Evolutionary conservation across 2,329 filamentous ascomycete genomes (phyloP).

Genomic region (Fusarium mangiferae): DNA sequence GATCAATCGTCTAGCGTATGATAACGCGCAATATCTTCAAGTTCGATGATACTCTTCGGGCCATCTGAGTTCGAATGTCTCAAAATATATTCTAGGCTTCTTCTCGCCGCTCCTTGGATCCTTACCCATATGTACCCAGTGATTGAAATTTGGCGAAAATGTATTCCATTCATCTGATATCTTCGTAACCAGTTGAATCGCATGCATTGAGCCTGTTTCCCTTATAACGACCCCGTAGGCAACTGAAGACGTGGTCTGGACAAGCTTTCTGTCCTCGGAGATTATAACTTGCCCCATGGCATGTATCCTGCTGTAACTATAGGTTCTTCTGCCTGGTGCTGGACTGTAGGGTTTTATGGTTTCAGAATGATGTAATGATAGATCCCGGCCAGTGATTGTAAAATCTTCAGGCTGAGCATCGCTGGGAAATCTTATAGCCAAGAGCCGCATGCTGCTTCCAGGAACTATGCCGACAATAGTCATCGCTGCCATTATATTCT

Average conservation of each 20-base stretch:
- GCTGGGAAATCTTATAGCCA: background rate
- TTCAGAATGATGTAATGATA: too few species aligned
- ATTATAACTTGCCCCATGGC: background rate
- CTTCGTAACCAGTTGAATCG: too few species aligned
- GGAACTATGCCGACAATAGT: background rate
- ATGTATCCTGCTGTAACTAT: background rate
- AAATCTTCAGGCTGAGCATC: too few species aligned
- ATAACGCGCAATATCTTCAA: background rate
- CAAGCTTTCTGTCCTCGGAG: background rate
- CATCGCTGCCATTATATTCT: too few species aligned
- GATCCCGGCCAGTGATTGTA: background rate
- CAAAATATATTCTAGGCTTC: background rate
- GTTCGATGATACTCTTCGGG: background rate
- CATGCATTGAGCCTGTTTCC: too few species aligned
- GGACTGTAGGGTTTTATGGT: accelerated
- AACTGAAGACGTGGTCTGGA: too few species aligned
- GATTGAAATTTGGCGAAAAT: background rate
- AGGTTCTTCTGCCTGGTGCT: background rate
- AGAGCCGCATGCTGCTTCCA: background rate
- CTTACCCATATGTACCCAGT: background rate
- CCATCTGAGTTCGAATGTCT: background rate
- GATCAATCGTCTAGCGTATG: background rate
- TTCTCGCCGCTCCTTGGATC: background rate
- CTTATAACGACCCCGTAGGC: background rate
- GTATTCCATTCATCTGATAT: background rate